Percentiles rank a stretch among this genome's conserved stretches.
Evolutionary conservation across 116 monocot genomes (phyloP).

Genomic region (Zostera marina): DNA sequence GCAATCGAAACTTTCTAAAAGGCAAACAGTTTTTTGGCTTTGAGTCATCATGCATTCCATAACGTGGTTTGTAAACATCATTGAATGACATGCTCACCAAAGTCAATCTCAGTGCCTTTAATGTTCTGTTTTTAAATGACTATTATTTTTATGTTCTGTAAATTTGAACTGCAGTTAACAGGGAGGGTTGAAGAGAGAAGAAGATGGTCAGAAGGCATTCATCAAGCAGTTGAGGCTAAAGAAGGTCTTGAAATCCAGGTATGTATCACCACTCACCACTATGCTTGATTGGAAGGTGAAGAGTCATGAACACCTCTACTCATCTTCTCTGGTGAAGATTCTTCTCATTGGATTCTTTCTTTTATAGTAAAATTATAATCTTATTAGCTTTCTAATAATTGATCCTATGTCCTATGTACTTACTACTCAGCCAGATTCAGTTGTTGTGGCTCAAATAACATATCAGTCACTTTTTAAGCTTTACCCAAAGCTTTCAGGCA

Average conservation of each 20-base stretch:
- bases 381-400: not conserved
- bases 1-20: no score
- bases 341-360: no score
- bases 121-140: no score
- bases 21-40: no score
- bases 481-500: constrained; percentile 98
- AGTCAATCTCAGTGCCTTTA: no score
- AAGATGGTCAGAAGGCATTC: constrained; percentile 99
- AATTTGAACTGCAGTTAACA: constrained; percentile 52
- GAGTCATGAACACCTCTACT: no score
- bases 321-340: no score
- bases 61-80: no score
- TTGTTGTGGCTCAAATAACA: constrained; percentile 96
- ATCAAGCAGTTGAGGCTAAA: constrained; percentile 99
- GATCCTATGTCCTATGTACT: constrained; percentile 1
- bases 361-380: not conserved
- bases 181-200: constrained; percentile 97
- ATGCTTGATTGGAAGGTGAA: no score
- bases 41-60: no score
- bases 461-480: constrained; percentile 98
- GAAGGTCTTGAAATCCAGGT: constrained; percentile 96
- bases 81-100: no score
- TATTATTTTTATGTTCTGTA: not conserved
- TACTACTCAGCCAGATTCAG: constrained; percentile 75
- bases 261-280: no score